Base-by-base conservation (phyloP, 2,329 filamentous ascomycete species). In the Exserohilum turcica region DNA sequence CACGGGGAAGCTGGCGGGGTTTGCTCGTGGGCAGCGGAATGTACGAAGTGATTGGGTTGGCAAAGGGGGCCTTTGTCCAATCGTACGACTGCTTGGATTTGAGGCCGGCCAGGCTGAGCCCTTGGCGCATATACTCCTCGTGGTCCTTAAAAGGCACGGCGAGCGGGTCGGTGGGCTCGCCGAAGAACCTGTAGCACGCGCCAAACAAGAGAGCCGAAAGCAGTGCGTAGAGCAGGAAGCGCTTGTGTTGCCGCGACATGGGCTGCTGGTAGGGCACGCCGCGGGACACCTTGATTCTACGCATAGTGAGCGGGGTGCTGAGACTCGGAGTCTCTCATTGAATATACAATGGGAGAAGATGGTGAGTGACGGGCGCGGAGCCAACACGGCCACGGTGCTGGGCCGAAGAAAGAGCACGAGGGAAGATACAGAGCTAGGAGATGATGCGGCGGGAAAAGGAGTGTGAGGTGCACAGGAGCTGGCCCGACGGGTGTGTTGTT, bases 41-140 rank as follows among this genome's bases (percentile, higher is more conserved):
- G 40, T 77, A 68, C 3, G 65, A 63, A 6, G 65, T 50, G 28
- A 76, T 67, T 3, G 65, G 72, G 63, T 78, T 74, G 39, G 71
- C 66, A 16, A 77, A 68, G 2, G 75, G 73, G 1, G 78, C 73
- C 28, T 72, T 64, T n/a, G 65, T 68, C 78, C 78, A 80, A 52
- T 74, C 70, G 61, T 72, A 74, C 2, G 65, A 68, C 36, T 60
- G 61, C 36, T 57, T 57, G 5, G 63, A 61, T 28, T 63, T 51
- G 47, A 62, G 60, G 10, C 46, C 43, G 10, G 52, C 43, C 3
- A 56, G 48, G 42, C 60, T 58, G 15, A 55, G 45, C 19, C 59
- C 56, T 29, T 66, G 61, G 43, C 69, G 72, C 72, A 74, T 74
- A 37, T 69, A 74, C 10, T 47, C 54, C 45, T 64, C 57, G 49